Evolutionary conservation across 2,329 filamentous ascomycete species (phyloP), one percentile per base, ranked within the genome.

Genomic region (Juglanconis oblonga): DNA sequence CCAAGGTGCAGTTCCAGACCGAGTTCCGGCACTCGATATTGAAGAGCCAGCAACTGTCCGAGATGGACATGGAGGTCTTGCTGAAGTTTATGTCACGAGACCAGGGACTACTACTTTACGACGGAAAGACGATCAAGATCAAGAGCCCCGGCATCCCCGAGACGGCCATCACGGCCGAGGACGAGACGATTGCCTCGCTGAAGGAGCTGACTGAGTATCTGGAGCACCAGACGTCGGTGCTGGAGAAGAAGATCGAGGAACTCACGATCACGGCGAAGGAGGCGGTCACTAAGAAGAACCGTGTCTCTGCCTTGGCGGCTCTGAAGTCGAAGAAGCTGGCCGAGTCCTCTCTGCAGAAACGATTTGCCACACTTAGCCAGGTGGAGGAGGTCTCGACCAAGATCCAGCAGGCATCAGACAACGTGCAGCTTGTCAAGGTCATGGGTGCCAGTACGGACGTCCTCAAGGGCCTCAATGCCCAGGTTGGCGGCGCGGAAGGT

Each of bases 351-450:
- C 81, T 98, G 0, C 78, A 85, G 35, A 85, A 87, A 64, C 87
- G 93, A 11, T 85, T 88, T 35, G 86, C 87, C 8, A 90, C 90
- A 0, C 82, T 97, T 2, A 78, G 81, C 47, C 92, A 97, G 73
- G 82, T 99, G 1, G 92, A 98, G 74, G 87, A 91, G 64, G 87
- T 96, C 0, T 90, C 92, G 57, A 75, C 81, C n/a, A 90, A 88
- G 69, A 90, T 99, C 55, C 88, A 97, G 71, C 87, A 94, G 72
- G 95, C 95, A 0, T 83, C 87, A 0, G 90, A 93, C 73, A 91
- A 97, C 64, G 86, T 96, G 8, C 89, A 92, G 67, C 83, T 97
- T 13, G 86, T 98, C 8, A 83, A 84, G 62, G 88, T 92, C 5
- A 93, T 99, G 88, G 86, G 92, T 69, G 83, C 87, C 14, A 92